These are phyloP conservation scores for Ascomycota sp. DNA, from an alignment of 2,329 filamentous ascomycete species.

Conservation along the genomic window DNA sequence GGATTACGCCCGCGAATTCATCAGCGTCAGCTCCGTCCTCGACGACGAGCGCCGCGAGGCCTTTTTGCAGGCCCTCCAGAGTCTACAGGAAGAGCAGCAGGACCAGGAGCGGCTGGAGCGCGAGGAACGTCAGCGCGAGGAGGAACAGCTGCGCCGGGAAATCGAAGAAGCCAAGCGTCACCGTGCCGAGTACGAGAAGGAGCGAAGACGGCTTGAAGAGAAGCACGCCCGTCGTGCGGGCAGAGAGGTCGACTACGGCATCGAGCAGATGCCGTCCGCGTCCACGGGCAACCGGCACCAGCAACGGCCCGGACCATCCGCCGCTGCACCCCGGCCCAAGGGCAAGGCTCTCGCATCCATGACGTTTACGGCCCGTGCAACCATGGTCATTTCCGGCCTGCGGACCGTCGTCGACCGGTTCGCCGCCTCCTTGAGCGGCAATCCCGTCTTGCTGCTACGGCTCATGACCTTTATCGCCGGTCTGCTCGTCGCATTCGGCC, in stretches of 20 bases:
- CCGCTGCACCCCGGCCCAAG: conserved; percentile 8
- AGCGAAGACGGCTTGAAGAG: conserved; percentile 31
- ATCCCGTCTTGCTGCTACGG: conserved; percentile 34
- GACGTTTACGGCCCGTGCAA: conserved; percentile 26
- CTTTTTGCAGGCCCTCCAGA: conserved; percentile 70
- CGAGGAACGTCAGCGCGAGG: conserved; percentile 34
- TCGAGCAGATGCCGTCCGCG: no score
- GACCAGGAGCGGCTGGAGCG: conserved; percentile 45
- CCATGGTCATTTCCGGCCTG: conserved; percentile 31
- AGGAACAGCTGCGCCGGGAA: conserved; percentile 34
- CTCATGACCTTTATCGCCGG: conserved; percentile 64
- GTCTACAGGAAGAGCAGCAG: conserved; percentile 64
- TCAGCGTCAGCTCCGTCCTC: conserved; percentile 64
- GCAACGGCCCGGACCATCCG: conserved; percentile 7
- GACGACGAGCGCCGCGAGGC: conserved; percentile 83
- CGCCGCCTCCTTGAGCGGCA: conserved; percentile 28
- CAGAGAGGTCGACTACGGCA: conserved; percentile 48
- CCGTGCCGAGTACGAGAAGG: conserved; percentile 38
- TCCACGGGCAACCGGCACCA: no score
- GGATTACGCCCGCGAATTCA: conserved; percentile 88
- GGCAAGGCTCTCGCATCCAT: conserved; percentile 10
- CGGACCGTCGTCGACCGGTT: conserved; percentile 29
- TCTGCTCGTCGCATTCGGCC: conserved; percentile 55
- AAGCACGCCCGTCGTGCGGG: conserved; percentile 19
- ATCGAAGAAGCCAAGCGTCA: conserved; percentile 35